Evolutionary conservation across 257 asterid species (phyloP).

Genomic region (Nicotiana otophora): DNA sequence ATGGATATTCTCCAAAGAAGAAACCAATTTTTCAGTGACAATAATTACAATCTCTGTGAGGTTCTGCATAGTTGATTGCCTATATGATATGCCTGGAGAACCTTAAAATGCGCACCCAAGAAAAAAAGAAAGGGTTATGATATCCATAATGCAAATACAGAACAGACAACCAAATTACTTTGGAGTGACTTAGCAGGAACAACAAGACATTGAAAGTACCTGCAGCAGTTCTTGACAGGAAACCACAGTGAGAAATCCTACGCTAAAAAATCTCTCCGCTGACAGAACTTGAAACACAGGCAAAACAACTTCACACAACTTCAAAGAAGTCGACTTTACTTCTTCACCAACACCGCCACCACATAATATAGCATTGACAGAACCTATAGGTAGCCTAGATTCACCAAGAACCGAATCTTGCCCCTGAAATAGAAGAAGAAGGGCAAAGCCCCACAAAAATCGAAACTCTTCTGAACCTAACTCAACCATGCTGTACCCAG

Average conservation of each 20-base stretch:
- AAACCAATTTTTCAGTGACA: background rate
- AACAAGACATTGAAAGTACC: conserved; percentile 34
- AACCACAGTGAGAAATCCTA: conserved; percentile 66
- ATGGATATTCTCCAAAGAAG: background rate
- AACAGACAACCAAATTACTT: background rate
- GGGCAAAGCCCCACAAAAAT: conserved; percentile 83
- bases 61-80: background rate
- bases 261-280: conserved; percentile 57
- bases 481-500: conserved; percentile 86
- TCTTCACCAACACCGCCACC: conserved; percentile 45
- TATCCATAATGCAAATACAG: background rate
- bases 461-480: conserved; percentile 59
- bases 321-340: conserved; percentile 38
- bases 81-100: background rate
- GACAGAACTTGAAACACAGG: conserved; percentile 64
- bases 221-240: conserved; percentile 72
- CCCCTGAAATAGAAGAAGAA: conserved; percentile 77
- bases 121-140: background rate
- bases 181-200: background rate
- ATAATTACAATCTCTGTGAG: background rate
- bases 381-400: conserved; percentile 39
- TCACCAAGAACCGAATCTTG: conserved; percentile 37
- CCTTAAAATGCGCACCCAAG: background rate
- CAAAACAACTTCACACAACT: conserved; percentile 44
- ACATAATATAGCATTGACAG: conserved; percentile 44